Evolutionary conservation across 768 basidiomycete species (phyloP).

Genomic region (Sarcodon aspratus): DNA sequence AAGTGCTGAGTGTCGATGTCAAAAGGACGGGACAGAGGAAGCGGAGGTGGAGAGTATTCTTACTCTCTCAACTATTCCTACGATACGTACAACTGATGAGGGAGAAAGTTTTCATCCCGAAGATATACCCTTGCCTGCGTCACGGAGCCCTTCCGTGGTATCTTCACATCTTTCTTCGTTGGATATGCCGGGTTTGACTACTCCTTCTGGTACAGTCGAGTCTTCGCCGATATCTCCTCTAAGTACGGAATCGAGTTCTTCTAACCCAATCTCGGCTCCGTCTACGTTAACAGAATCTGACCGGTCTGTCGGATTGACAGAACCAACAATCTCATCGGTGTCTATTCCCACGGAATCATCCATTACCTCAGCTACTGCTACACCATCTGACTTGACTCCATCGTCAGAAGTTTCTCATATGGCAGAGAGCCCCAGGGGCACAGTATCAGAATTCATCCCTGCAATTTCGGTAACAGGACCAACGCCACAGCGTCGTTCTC

Average conservation of each 20-base stretch:
- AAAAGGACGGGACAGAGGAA: slow-evolving; percentile 19
- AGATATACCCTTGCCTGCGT: slow-evolving; percentile 32
- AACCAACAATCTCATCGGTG: slow-evolving; percentile 9
- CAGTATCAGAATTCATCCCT: slow-evolving; percentile 5
- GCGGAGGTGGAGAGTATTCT: slow-evolving; percentile 9
- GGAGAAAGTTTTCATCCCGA: slow-evolving; percentile 12
- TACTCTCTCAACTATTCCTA: slow-evolving; percentile 18
- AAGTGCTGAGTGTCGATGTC: slow-evolving; percentile 30
- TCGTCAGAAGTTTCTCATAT: no score
- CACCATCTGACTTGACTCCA: slow-evolving; percentile 8
- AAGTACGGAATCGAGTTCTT: neutral
- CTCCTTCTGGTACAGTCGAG: slow-evolving; percentile 6
- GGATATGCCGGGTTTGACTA: slow-evolving; percentile 5
- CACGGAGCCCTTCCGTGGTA: slow-evolving; percentile 17
- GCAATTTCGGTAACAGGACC: slow-evolving; percentile 2
- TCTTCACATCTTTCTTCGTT: slow-evolving; percentile 23
- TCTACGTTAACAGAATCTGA: neutral
- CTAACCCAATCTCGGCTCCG: neutral
- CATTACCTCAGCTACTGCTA: slow-evolving; percentile 16
- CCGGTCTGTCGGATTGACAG: no score
- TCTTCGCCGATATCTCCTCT: neutral
- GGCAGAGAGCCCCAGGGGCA: neutral
- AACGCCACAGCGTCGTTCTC: slow-evolving; percentile 11
- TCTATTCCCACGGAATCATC: slow-evolving; percentile 34
- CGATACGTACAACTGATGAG: slow-evolving; percentile 15